phyloP scores from a whole-genome alignment of 129 eudicot genomes.

The Gnaphalium uliginosum region DNA sequence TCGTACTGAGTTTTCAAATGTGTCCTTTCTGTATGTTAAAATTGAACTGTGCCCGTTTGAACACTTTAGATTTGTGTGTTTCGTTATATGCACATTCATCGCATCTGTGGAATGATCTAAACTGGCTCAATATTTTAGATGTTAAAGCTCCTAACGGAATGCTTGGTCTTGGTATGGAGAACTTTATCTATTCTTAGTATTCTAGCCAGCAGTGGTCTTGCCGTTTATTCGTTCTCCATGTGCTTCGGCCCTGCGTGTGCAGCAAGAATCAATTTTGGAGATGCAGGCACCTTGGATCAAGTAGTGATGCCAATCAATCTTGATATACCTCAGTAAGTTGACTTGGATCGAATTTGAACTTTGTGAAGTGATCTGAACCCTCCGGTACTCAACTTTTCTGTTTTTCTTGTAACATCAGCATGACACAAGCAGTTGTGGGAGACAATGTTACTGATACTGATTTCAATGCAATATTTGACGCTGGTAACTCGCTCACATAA shows the following conservation, averaged over 20 bases:
- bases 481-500: no score
- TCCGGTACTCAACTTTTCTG: neutral
- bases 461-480: conserved; percentile 18
- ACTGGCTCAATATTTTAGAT: conserved; percentile 79
- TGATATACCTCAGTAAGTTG: conserved; percentile 53
- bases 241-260: conserved; percentile 65
- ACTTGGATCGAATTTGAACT: neutral
- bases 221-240: conserved; percentile 91
- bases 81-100: conserved; percentile 2
- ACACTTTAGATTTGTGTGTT: neutral
- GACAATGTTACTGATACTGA: conserved; percentile 46
- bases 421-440: conserved; percentile 60
- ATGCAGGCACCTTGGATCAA: conserved; percentile 72
- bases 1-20: neutral
- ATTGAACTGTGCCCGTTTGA: neutral
- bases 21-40: neutral
- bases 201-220: conserved; percentile 71
- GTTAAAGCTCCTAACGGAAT: conserved; percentile 92
- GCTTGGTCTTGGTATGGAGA: conserved; percentile 79
- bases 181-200: conserved; percentile 79
- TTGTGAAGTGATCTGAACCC: neutral
- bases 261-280: conserved; percentile 87
- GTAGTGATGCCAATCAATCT: conserved; percentile 71
- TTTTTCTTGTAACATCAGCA: conserved; percentile 50
- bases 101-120: conserved; percentile 78